These are phyloP conservation scores for Pichia sp. DNA, from an alignment of 1,139 yeast species.

Conservation along the genomic window DNA sequence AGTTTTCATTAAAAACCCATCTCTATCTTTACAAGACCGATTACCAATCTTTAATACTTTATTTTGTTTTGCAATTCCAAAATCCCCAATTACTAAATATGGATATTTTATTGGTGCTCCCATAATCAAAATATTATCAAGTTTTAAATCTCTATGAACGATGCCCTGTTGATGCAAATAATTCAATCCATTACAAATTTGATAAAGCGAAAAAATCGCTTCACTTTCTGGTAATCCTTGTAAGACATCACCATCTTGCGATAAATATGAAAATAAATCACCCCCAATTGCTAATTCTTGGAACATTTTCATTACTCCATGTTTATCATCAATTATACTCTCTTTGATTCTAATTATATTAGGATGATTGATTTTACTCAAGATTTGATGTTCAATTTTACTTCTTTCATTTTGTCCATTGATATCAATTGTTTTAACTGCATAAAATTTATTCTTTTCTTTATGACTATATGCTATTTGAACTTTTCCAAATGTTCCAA, in stretches of 20 bases:
- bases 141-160: slow-evolving; percentile 50
- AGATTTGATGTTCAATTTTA: slow-evolving; percentile 38
- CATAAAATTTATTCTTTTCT: slow-evolving; percentile 33
- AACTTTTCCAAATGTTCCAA: slow-evolving; percentile 58
- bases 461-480: slow-evolving; percentile 27
- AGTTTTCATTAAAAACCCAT: slow-evolving; percentile 39
- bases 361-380: slow-evolving; percentile 68
- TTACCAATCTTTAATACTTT: slow-evolving; percentile 1
- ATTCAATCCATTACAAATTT: slow-evolving; percentile 46
- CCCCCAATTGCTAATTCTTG: slow-evolving; percentile 54
- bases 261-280: slow-evolving; percentile 56
- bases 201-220: slow-evolving; percentile 47
- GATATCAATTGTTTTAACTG: slow-evolving; percentile 43
- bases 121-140: slow-evolving; percentile 59
- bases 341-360: slow-evolving; percentile 70
- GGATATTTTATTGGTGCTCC: slow-evolving; percentile 47
- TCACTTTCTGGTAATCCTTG: slow-evolving; percentile 48
- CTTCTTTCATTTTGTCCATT: slow-evolving; percentile 24
- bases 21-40: too few species aligned
- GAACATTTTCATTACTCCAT: slow-evolving; percentile 38
- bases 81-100: slow-evolving; percentile 53
- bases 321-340: slow-evolving; percentile 31
- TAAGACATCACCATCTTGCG: slow-evolving; percentile 36
- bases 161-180: slow-evolving; percentile 47
- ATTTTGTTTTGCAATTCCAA: slow-evolving; percentile 52